Percentiles rank a stretch among this genome's conserved stretches.
Evolutionary conservation across 139 green algal species (phyloP).

Genomic region (Chlamydomonas sp.): DNA sequence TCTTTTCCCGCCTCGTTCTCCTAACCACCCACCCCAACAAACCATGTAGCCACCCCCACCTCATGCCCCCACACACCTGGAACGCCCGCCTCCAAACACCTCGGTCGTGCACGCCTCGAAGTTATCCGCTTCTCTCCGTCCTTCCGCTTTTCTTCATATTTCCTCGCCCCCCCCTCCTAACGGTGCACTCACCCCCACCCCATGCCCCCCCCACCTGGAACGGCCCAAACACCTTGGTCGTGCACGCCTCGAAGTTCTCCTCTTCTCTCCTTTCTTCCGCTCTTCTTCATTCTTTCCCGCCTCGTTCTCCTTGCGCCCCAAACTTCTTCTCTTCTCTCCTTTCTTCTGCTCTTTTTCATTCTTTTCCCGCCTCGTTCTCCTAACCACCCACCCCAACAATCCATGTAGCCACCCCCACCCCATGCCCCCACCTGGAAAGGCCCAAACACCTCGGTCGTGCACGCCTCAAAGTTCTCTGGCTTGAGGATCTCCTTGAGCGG

Average conservation of each 20-base stretch:
- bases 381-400: no score
- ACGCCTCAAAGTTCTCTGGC: slow-evolving; percentile 58
- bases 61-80: slow-evolving; percentile 73
- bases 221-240: not conserved
- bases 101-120: slow-evolving; percentile 82
- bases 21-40: no score
- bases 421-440: slow-evolving; percentile 83
- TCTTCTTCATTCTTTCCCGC: not conserved
- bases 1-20: not conserved
- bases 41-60: not conserved
- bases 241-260: not conserved
- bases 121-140: no score
- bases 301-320: no score
- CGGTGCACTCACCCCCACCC: no score
- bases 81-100: slow-evolving; percentile 96
- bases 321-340: not conserved
- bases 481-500: slow-evolving; percentile 53
- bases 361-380: not conserved
- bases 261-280: not conserved
- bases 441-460: slow-evolving; percentile 93
- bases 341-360: not conserved
- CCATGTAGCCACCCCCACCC: not conserved
- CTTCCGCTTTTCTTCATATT: no score
- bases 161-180: no score
- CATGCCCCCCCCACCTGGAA: not conserved